phyloP scores from a whole-genome alignment of 257 asterid species.

The Striga asiatica region DNA sequence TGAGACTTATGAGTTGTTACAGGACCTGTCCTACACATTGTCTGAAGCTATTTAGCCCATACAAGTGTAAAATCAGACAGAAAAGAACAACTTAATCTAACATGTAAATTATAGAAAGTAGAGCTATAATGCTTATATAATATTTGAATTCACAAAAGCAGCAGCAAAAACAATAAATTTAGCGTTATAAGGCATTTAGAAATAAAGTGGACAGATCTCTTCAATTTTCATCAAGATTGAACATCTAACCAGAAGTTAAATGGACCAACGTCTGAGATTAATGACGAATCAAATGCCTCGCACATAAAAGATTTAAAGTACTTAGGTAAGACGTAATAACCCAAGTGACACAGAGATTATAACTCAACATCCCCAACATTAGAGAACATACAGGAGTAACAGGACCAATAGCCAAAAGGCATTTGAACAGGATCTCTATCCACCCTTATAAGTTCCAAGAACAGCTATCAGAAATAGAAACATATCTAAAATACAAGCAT shows the following conservation, averaged over 20 bases:
- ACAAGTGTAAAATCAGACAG: constrained; percentile 6
- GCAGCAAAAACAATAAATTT: neutral
- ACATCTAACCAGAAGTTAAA: neutral
- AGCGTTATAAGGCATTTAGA: neutral
- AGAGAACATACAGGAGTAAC: neutral
- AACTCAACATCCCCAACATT: neutral
- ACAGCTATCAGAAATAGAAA: neutral
- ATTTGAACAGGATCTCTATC: neutral
- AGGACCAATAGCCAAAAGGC: neutral
- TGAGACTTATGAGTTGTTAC: constrained; percentile 53
- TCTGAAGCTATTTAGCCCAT: constrained; percentile 26
- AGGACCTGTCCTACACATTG: constrained; percentile 71
- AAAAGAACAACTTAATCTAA: neutral
- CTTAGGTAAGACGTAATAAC: neutral
- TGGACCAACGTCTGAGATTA: neutral
- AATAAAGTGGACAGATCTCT: neutral
- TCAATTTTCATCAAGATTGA: neutral
- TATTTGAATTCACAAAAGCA: neutral
- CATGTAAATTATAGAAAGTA: neutral
- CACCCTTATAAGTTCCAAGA: neutral
- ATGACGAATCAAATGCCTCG: neutral
- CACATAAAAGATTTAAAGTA: neutral
- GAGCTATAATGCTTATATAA: neutral
- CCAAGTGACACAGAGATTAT: neutral
- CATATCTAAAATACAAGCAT: no score